phyloP scores from a whole-genome alignment of 2,329 filamentous ascomycete species.

The Ceratocystis lukuohia region DNA sequence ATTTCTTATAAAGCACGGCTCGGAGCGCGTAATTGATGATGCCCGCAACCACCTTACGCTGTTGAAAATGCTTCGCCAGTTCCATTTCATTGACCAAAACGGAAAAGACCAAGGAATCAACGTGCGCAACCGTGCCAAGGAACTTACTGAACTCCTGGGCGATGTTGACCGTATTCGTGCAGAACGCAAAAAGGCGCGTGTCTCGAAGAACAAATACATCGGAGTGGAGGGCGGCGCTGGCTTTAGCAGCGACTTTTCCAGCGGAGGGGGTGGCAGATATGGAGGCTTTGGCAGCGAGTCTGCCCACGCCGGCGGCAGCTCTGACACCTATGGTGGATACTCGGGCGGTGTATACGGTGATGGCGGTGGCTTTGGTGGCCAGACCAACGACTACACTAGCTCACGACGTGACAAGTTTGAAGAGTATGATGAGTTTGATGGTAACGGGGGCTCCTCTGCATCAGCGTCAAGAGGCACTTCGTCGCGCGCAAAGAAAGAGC shows the following conservation, averaged over 20 bases:
- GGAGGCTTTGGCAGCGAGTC: constrained; percentile 88
- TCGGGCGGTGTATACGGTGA: constrained; percentile 80
- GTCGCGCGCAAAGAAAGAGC: constrained; percentile 22
- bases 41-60: constrained; percentile 88
- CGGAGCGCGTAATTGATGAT: constrained; percentile 93
- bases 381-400: constrained; percentile 52
- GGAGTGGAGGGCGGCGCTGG: constrained; percentile 71
- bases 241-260: constrained; percentile 42
- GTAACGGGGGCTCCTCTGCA: constrained; percentile 41
- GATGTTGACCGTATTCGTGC: constrained; percentile 79
- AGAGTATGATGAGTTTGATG: constrained; percentile 94
- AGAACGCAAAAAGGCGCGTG: constrained; percentile 77
- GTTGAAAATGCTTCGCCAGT: constrained; percentile 95
- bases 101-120: constrained; percentile 98
- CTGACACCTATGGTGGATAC: constrained; percentile 41
- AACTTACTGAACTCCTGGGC: constrained; percentile 80
- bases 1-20: constrained; percentile 95
- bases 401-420: constrained; percentile 66
- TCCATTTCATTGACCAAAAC: constrained; percentile 91
- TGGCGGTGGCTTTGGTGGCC: constrained; percentile 81
- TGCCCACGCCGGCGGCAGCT: constrained; percentile 48
- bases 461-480: constrained; percentile 34
- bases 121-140: constrained; percentile 90
- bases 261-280: constrained; percentile 46
- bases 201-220: constrained; percentile 87